phyloP scores from a whole-genome alignment of 768 basidiomycete species.

The Phaeotremella skinneri region DNA sequence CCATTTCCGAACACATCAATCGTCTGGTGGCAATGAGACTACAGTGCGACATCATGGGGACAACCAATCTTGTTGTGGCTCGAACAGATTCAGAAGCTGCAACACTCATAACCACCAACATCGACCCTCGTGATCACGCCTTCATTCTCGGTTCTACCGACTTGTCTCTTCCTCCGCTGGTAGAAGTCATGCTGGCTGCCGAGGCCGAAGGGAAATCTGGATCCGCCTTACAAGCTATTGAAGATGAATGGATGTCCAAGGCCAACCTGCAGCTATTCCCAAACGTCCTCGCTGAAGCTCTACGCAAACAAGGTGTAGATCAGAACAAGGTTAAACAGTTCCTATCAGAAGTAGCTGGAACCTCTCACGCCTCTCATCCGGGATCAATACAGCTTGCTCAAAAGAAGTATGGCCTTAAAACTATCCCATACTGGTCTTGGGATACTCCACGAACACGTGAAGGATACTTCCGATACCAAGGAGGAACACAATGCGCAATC shows the following conservation, averaged over 20 bases:
- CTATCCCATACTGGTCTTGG: conserved; percentile 88
- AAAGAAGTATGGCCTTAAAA: conserved; percentile 63
- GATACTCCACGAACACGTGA: conserved; percentile 90
- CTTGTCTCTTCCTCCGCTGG: conserved; percentile 64
- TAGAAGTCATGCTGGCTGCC: conserved; percentile 76
- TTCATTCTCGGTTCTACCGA: conserved; percentile 95
- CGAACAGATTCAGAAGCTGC: conserved; percentile 98
- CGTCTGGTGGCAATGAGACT: conserved; percentile 94
- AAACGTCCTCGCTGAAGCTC: conserved; percentile 65
- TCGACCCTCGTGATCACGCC: conserved; percentile 93
- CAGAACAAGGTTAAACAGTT: conserved; percentile 62
- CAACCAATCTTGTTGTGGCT: conserved; percentile 87
- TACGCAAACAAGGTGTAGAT: conserved; percentile 56
- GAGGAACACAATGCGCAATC: conserved; percentile 90
- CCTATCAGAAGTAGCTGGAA: conserved; percentile 50
- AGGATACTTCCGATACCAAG: conserved; percentile 95
- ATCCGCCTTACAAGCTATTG: conserved; percentile 72
- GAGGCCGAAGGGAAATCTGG: conserved; percentile 78
- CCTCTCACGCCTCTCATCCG: conserved; percentile 67
- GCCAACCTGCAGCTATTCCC: conserved; percentile 80
- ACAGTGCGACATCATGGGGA: conserved; percentile 98
- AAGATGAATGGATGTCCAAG: conserved; percentile 78
- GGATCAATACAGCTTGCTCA: conserved; percentile 73
- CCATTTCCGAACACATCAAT: conserved; percentile 96
- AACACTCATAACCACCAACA: conserved; percentile 92